Evolutionary conservation across 2,329 filamentous ascomycete genomes (phyloP), one percentile per base, ranked within the genome.

Genomic region (Fusarium vanettenii): DNA sequence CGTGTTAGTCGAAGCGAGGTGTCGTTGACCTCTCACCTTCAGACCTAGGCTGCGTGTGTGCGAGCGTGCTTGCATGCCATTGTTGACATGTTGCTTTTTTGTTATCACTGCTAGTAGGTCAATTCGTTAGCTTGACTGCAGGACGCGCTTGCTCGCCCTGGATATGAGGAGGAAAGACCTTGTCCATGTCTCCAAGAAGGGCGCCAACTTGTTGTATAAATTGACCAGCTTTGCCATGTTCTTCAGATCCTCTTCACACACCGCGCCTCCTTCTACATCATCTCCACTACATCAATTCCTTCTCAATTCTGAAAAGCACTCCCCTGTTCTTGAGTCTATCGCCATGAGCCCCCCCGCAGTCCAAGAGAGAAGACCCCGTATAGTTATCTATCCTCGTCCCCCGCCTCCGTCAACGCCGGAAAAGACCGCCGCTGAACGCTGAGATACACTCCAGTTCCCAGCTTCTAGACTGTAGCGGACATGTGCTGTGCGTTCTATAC

Each of bases 121-220:
- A 25, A 27, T 37, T 22, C 33, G 31, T 25, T 48, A 27, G 7
- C 48, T 20, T 3, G n/a, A 5, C 14, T 43, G 56, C 9, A 27
- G 48, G 11, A 61, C 41, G 20, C 57, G 33, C 67, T 71, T 67
- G 41, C 4, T 59, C 62, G 56, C 69, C 57, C 41, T 45, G 33
- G 14, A 52, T 60, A 45, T 33, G 25, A 45, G 11, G 22, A 20
- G 14, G 18, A 6, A 5, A 41, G 16, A n/a, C 25, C 48, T 31
- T 55, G 27, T 4, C 20, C 25, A 55, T 31, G 16, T 18, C 22
- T 55, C 27, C 48, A 20, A 4, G 18, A 5, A 6, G 25, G 4
- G 25, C 4, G 6, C 2, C 18, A 31, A 55, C 27, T 6, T 3
- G 6, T 14, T 14, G 20, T 59, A 59, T 59, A 59, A 59, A 59